phyloP scores from a whole-genome alignment of 257 asterid species.

The Thymus mandschuricus region DNA sequence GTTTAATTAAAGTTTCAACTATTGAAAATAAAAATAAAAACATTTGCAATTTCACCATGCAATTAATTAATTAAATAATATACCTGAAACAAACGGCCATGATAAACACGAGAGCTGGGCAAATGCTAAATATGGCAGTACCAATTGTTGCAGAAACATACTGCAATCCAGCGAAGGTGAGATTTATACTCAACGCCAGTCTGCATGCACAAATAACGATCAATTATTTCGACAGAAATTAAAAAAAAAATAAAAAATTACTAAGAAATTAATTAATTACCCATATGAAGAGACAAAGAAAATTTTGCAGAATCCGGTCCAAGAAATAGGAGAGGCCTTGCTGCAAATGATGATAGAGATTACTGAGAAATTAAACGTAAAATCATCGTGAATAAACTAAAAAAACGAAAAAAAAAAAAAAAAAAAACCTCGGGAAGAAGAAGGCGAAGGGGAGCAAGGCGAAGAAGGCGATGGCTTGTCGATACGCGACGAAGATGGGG shows the following conservation, averaged over 20 bases:
- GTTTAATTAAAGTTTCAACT: too few relatives aligned
- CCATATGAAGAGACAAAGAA: slow-evolving; percentile 52
- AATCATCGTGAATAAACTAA: too few relatives aligned
- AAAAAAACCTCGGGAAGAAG: slow-evolving; percentile 34
- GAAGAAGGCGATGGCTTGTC: slow-evolving; percentile 55
- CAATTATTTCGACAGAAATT: neutral
- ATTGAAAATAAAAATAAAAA: too few relatives aligned
- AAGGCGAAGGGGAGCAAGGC: slow-evolving; percentile 52
- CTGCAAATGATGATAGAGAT: slow-evolving; percentile 32
- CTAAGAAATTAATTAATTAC: slow-evolving; percentile 28
- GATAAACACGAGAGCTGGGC: slow-evolving; percentile 59
- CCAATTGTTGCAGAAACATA: slow-evolving; percentile 67
- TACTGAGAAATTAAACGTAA: too few relatives aligned
- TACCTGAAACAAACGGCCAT: slow-evolving; percentile 61
- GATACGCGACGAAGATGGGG: slow-evolving; percentile 48
- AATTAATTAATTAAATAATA: neutral
- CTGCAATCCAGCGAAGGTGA: slow-evolving; percentile 44
- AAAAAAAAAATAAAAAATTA: neutral
- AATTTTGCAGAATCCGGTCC: slow-evolving; percentile 49
- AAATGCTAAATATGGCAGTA: slow-evolving; percentile 51
- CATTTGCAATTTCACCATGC: neutral
- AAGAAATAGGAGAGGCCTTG: slow-evolving; percentile 41
- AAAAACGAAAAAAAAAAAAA: neutral
- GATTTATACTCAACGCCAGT: slow-evolving; percentile 51
- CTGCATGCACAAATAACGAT: slow-evolving; percentile 29